phyloP scores from a whole-genome alignment of 1,284 basidiomycete genomes.

The Butyriboletus appendiculatus region DNA sequence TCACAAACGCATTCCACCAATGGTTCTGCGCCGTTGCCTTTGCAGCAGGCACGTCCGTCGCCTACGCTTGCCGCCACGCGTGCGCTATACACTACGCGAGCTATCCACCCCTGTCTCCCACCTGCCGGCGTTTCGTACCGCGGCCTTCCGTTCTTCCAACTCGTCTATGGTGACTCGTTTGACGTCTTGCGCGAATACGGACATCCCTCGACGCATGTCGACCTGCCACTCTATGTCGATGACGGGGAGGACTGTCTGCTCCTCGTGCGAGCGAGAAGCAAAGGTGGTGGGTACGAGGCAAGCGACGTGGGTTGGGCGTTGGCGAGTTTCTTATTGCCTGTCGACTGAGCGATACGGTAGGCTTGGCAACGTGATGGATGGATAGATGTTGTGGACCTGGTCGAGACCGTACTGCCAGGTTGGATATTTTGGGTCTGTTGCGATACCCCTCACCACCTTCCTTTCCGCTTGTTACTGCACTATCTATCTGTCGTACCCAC shows the following conservation, averaged over 20 bases:
- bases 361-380: conserved; percentile 3
- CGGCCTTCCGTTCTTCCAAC: conserved; percentile 69
- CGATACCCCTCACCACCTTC: conserved; percentile 14
- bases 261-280: conserved; percentile 50
- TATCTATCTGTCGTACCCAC: conserved; percentile 18
- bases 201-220: conserved; percentile 67
- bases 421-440: conserved; percentile 11
- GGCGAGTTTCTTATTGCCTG: conserved; percentile 74
- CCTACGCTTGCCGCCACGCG: conserved; percentile 45
- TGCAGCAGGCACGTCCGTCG: conserved; percentile 31
- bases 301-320: conserved; percentile 74
- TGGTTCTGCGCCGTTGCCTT: conserved; percentile 11
- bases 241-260: conserved; percentile 80
- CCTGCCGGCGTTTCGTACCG: conserved; percentile 65
- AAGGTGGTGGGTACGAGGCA: conserved; percentile 24
- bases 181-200: conserved; percentile 74
- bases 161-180: conserved; percentile 59
- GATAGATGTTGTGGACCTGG: conserved; percentile 2
- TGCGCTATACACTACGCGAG: conserved; percentile 62
- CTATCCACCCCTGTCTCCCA: conserved; percentile 65
- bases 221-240: conserved; percentile 73
- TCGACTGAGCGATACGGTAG: conserved; percentile 34
- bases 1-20: conserved; percentile 13
- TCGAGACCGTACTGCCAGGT: conserved; percentile 1
- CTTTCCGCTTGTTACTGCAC: conserved; percentile 3